phyloP scores from a whole-genome alignment of 768 basidiomycete species.

The Lentinula detonsa region DNA sequence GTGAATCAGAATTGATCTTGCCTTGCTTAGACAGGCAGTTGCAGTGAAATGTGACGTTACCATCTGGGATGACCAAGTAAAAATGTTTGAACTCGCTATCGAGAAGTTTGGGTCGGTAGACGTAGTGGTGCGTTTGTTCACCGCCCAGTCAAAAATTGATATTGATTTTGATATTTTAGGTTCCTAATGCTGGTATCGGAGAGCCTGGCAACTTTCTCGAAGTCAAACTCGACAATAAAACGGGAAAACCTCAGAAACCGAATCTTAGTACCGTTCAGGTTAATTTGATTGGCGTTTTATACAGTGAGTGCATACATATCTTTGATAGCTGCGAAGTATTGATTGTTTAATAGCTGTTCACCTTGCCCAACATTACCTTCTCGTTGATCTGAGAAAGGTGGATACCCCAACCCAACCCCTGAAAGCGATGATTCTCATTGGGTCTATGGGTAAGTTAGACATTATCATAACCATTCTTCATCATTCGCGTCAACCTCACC shows the following conservation, averaged over 20 bases:
- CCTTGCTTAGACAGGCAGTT: neutral
- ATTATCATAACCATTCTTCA: neutral
- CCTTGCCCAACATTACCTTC: constrained; percentile 8
- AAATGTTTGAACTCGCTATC: constrained; percentile 1
- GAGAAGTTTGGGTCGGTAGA: constrained; percentile 1
- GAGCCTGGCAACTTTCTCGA: constrained; percentile 5
- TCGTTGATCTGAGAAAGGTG: neutral
- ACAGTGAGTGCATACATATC: too few species aligned
- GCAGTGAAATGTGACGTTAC: constrained; percentile 5
- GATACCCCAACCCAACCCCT: neutral
- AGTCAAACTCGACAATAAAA: neutral
- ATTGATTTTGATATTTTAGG: neutral
- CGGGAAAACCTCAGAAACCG: too few species aligned
- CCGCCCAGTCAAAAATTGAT: neutral
- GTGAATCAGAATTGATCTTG: neutral
- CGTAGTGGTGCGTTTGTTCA: constrained; percentile 1
- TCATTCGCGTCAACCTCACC: neutral
- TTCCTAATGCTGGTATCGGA: constrained; percentile 16
- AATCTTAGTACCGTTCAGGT: too few species aligned
- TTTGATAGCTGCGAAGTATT: too few species aligned
- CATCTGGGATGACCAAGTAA: constrained; percentile 1
- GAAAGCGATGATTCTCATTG: constrained; percentile 24
- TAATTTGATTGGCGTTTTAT: too few species aligned
- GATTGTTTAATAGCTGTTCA: neutral
- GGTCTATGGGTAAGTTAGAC: constrained; percentile 23